Conservation (phyloP, 1,284 basidiomycete genomes). For the Mycena sp. region DNA sequence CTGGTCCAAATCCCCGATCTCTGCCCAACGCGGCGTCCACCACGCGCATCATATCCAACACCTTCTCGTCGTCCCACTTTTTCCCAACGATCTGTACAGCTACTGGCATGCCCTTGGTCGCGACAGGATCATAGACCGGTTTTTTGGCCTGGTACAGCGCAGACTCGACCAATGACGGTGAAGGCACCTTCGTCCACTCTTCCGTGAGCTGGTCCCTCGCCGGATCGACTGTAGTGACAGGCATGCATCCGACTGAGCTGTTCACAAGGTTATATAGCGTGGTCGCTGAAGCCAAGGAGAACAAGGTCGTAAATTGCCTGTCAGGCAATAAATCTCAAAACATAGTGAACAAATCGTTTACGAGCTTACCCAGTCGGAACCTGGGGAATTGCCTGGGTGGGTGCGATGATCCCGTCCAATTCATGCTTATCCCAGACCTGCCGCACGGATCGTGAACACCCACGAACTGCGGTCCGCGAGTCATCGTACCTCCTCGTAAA, state of each 20-base stretch:
- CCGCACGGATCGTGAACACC: neutral
- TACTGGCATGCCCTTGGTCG: constrained; percentile 84
- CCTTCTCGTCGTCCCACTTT: constrained; percentile 89
- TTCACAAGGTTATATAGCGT: constrained; percentile 82
- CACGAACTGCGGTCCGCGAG: too few relatives aligned
- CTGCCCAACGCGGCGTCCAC: constrained; percentile 72
- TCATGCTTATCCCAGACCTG: constrained; percentile 77
- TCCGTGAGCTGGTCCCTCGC: constrained; percentile 65
- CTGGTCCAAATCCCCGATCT: constrained; percentile 22
- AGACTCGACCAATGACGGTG: constrained; percentile 32
- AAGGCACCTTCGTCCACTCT: constrained; percentile 61
- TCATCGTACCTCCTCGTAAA: constrained; percentile 67
- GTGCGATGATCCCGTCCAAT: constrained; percentile 83
- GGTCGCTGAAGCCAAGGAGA: constrained; percentile 61
- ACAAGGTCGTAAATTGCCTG: constrained; percentile 63
- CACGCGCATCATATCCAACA: constrained; percentile 84
- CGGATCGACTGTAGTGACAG: constrained; percentile 83
- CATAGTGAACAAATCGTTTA: neutral
- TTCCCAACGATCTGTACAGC: constrained; percentile 85
- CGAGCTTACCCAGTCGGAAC: constrained; percentile 72
- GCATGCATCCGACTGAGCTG: constrained; percentile 79
- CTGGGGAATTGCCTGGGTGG: constrained; percentile 77
- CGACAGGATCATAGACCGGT: constrained; percentile 73
- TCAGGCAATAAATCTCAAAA: neutral
- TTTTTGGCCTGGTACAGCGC: constrained; percentile 14